Evolutionary conservation across 2,329 filamentous ascomycete genomes (phyloP), one percentile per base, ranked within the genome.

Genomic region (Laburnicola sp.): DNA sequence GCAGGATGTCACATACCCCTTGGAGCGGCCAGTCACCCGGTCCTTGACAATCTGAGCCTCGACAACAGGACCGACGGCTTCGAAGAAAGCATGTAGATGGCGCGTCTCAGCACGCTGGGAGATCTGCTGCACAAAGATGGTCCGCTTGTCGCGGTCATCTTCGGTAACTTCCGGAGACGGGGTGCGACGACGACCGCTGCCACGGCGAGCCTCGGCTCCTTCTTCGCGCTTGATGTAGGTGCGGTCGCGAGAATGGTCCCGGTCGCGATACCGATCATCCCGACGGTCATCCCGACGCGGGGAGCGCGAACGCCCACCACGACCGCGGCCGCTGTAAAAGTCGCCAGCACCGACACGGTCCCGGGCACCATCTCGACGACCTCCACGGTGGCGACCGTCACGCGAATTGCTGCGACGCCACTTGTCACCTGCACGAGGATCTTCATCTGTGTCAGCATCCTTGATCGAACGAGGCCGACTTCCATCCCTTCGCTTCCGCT

Each of bases 41-140:
- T 99, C 94, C 76, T 97, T 97, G 46, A 99, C 94, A 68, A 99
- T 99, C 78, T 97, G 94, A 44, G 94, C 94, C 74, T 97, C 94
- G 65, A 94, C 95, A 48, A 99, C 94, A 34, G 89, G 86, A 57
- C 94, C 94, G 65, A 94, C 88, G 75, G 93, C 92, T 73, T 96
- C 91, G 69, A 99, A 99, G 74, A 99, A 99, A 56, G 86, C 84
- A 74, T 95, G 93, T 58, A 99, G 81, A 74, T 97, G 91, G 68
- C 91, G 91, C 49, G 90, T 96, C 64, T 93, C 87, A 59, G 97
- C 82, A 69, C 94, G 89, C 62, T 92, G 92, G 62, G 94, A 94
- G 70, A 99, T 87, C 76, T 99, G 94, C 79, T 99, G 94, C 48
- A 99, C 94, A 72, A 99, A 99, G 53, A 99, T 91, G 51, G 95